Base-by-base conservation (phyloP, 768 basidiomycete genomes). In the Collybia sordida region DNA sequence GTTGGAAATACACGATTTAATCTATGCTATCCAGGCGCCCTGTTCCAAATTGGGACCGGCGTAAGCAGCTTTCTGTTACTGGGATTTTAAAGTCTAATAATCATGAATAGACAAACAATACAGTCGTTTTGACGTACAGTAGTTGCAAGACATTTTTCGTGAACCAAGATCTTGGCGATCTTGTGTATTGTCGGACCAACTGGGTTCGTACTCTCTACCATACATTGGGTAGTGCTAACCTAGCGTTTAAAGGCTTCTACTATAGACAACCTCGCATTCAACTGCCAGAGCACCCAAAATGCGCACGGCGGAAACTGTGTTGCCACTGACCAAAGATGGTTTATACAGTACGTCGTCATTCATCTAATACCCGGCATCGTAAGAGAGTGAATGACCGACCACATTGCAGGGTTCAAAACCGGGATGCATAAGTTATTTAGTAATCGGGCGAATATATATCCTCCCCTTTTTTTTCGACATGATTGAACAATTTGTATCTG, bases 301-400 rank as follows among this genome's bases (percentile, higher is more conserved):
- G 75, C 77, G 4, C 72, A 77, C 49, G 78, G 76, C 6, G 77
- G 75, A 1, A 62, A 71, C 38, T 78, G 75, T 53, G 70, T 77
- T 24, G 72, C 76, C 17, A 62, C 55, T 37, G 69, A 77, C 52
- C 68, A 75, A 53, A 56, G 62, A 31, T 79, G 75, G 75, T 79
- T 75, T 58, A 69, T 75, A 47, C 73, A 79, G 75, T 76, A 56
- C 55, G 75, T 72, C 15, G 4, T 25, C 14, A 1, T 17, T n/a
- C 24, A 38, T 38, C n/a, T n/a, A n/a, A n/a, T n/a, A n/a, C n/a
- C n/a, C n/a, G n/a, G n/a, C n/a, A n/a, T n/a, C n/a, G n/a, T n/a
- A n/a, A n/a, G n/a, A n/a, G n/a, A n/a, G n/a, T n/a, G n/a, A 12
- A 31, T 6, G 9, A 3, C 31, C 14, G 31, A 31, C 31, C 9